Percentiles rank a stretch among this genome's conserved stretches.
Evolutionary conservation across 2,329 filamentous ascomycete species (phyloP).

Genomic region (Microdochium bolleyi): DNA sequence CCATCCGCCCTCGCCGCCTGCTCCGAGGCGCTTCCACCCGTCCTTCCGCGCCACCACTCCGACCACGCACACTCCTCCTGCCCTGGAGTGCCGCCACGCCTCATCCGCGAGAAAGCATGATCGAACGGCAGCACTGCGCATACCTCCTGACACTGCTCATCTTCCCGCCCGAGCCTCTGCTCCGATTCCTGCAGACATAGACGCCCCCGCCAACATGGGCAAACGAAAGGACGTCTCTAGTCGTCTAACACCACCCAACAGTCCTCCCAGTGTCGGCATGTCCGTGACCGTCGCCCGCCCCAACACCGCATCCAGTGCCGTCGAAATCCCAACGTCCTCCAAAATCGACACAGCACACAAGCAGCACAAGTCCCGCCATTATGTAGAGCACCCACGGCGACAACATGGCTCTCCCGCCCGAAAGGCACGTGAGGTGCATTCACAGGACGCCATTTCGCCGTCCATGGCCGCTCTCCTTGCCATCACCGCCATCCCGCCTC

Average conservation of each 20-base stretch:
- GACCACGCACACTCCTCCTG: neutral
- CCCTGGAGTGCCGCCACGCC: neutral
- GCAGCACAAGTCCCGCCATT: slow-evolving; percentile 24
- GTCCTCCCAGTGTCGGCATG: slow-evolving; percentile 19
- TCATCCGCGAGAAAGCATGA: neutral
- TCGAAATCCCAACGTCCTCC: slow-evolving; percentile 43
- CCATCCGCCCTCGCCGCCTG: too few species aligned
- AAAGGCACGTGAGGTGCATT: slow-evolving; percentile 33
- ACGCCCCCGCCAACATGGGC: neutral
- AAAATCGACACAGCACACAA: slow-evolving; percentile 26
- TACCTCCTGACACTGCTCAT: neutral
- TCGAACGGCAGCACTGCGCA: neutral
- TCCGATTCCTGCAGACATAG: neutral
- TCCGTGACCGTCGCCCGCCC: slow-evolving; percentile 22
- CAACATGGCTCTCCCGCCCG: slow-evolving; percentile 19
- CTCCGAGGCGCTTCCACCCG: too few species aligned
- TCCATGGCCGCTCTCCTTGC: slow-evolving; percentile 55
- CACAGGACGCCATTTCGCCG: slow-evolving; percentile 46
- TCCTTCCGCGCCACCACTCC: neutral
- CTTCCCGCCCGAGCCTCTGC: neutral
- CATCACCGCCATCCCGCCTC: slow-evolving; percentile 51
- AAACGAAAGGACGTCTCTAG: neutral
- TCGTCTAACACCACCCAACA: slow-evolving; percentile 3
- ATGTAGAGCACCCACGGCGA: slow-evolving; percentile 22
- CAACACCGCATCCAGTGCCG: slow-evolving; percentile 37